phyloP scores from a whole-genome alignment of 352 stramenopile genomes.

The Thalassiosira mediterranea region DNA sequence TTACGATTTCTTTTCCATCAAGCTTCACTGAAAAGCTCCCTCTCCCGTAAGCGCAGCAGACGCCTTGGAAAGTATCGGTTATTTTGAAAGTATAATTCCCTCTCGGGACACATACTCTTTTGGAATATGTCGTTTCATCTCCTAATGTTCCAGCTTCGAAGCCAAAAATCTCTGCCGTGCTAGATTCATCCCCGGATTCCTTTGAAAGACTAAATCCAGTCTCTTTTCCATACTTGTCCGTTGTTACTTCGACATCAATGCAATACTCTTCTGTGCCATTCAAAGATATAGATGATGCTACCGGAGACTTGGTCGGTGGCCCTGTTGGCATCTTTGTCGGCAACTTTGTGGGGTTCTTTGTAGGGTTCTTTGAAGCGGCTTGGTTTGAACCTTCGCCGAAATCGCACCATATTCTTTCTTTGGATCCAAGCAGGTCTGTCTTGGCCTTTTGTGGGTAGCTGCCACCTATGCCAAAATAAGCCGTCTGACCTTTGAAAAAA shows the following conservation, averaged over 20 bases:
- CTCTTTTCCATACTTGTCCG: constrained; percentile 20
- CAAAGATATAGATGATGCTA: not conserved
- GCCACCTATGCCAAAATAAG: constrained; percentile 14
- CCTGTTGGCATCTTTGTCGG: not conserved
- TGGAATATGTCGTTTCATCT: constrained; percentile 20
- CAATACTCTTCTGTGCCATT: constrained; percentile 10
- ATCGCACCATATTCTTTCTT: constrained; percentile 13
- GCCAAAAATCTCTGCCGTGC: constrained; percentile 1
- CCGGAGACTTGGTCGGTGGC: not conserved
- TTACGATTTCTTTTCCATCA: constrained; percentile 11
- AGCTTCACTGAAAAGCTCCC: constrained; percentile 15
- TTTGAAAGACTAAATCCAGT: constrained; percentile 4
- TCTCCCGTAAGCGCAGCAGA: constrained; percentile 8
- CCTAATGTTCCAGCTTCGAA: constrained; percentile 1
- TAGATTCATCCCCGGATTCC: not conserved
- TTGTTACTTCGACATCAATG: constrained; percentile 6
- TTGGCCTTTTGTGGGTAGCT: not conserved
- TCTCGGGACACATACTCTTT: constrained; percentile 6
- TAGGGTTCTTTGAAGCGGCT: not conserved
- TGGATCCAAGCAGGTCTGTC: not conserved
- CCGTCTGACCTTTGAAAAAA: constrained; percentile 5
- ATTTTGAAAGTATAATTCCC: constrained; percentile 27
- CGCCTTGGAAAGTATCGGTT: not conserved
- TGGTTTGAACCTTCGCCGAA: not conserved
- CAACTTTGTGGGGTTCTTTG: not conserved